These are phyloP conservation scores for Kernera saxatilis DNA, from an alignment of 345 rosid species.

Conservation along the genomic window DNA sequence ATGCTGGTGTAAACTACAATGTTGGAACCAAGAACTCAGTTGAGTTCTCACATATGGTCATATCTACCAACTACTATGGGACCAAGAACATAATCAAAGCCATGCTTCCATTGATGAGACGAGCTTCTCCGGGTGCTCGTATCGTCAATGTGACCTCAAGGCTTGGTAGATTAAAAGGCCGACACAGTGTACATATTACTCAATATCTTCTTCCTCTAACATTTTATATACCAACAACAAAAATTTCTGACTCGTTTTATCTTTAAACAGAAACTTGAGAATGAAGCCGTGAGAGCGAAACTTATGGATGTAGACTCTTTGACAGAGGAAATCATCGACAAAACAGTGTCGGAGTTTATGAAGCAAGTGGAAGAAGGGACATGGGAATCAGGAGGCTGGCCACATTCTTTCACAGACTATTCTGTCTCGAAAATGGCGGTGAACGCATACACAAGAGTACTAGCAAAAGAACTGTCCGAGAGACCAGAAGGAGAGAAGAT, in stretches of 20 bases:
- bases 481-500: conserved; percentile 78
- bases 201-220: not conserved
- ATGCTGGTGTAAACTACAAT: conserved; percentile 91
- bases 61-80: conserved; percentile 76
- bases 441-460: conserved; percentile 61
- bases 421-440: conserved; percentile 88
- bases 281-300: conserved; percentile 48
- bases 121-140: conserved; percentile 67
- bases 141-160: conserved; percentile 86
- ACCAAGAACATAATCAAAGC: conserved; percentile 71
- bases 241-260: not conserved
- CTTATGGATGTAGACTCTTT: conserved; percentile 50
- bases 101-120: conserved; percentile 81
- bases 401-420: conserved; percentile 72
- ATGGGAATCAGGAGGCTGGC: conserved; percentile 92
- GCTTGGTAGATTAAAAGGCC: conserved; percentile 74
- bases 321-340: conserved; percentile 64
- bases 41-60: conserved; percentile 53
- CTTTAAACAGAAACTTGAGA: conserved; percentile 58
- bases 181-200: conserved; percentile 57
- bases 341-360: conserved; percentile 52
- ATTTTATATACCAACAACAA: not conserved
- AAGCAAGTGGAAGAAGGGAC: conserved; percentile 71
- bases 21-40: conserved; percentile 72
- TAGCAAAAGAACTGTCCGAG: conserved; percentile 52